A percentile compares a stretch with the other conserved stretches of the same genome.
phyloP scores from a whole-genome alignment of 2,329 filamentous ascomycete genomes.

The Atkinsonella texensis region DNA sequence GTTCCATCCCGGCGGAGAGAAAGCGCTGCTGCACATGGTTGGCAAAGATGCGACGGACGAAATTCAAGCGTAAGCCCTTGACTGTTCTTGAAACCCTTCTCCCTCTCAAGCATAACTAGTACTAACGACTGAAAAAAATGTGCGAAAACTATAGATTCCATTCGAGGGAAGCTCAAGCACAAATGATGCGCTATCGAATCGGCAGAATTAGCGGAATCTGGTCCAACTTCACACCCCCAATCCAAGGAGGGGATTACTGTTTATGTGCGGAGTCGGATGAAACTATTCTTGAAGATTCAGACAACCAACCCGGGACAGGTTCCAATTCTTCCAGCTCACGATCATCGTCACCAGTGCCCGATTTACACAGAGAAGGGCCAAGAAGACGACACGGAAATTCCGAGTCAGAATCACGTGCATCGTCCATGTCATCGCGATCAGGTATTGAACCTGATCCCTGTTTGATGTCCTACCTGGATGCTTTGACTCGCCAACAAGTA shows the following conservation, averaged over 20 bases:
- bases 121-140: not conserved
- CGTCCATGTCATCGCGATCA: slow-evolving; percentile 15
- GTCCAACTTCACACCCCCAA: slow-evolving; percentile 81
- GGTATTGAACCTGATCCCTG: slow-evolving; percentile 46
- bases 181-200: slow-evolving; percentile 75
- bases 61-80: slow-evolving; percentile 60
- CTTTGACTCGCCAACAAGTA: slow-evolving; percentile 59
- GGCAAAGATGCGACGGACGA: slow-evolving; percentile 91
- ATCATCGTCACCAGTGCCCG: slow-evolving; percentile 38
- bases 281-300: slow-evolving; percentile 5
- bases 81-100: slow-evolving; percentile 11
- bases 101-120: not conserved
- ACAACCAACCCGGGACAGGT: slow-evolving; percentile 11
- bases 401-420: not conserved
- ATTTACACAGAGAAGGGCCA: slow-evolving; percentile 19
- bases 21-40: slow-evolving; percentile 86
- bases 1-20: slow-evolving; percentile 86
- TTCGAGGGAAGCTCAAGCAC: slow-evolving; percentile 60
- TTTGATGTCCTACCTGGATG: slow-evolving; percentile 53
- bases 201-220: slow-evolving; percentile 71
- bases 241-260: slow-evolving; percentile 76
- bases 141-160: slow-evolving; percentile 51
- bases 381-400: slow-evolving; percentile 16
- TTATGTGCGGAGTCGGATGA: slow-evolving; percentile 25
- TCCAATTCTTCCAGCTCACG: slow-evolving; percentile 42